A percentile compares a stretch with the other conserved stretches of the same genome.
Evolutionary conservation across 2,329 filamentous ascomycete genomes (phyloP).

Genomic region (Penicillium hordei): DNA sequence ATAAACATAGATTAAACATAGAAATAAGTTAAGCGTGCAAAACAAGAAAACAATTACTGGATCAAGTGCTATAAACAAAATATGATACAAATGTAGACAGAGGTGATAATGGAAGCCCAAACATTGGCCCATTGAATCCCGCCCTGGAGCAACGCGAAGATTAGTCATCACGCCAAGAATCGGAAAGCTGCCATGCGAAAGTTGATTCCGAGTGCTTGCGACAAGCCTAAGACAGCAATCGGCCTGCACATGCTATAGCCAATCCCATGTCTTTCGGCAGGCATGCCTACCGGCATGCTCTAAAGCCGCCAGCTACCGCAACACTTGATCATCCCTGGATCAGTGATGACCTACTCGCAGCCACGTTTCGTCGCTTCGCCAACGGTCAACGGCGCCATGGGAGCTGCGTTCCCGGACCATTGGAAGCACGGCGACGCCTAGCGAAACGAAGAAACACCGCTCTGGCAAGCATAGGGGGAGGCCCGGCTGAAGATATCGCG

Average conservation of each 20-base stretch:
- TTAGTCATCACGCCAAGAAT: slow-evolving; percentile 30
- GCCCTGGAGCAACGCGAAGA: neutral
- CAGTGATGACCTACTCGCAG: slow-evolving; percentile 46
- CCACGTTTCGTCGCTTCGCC: slow-evolving; percentile 51
- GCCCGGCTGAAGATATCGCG: slow-evolving; percentile 39
- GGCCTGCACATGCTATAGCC: slow-evolving; percentile 22
- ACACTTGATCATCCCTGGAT: slow-evolving; percentile 46
- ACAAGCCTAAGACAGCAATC: slow-evolving; percentile 20
- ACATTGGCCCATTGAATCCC: slow-evolving; percentile 9
- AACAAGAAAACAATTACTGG: neutral
- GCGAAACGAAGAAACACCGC: slow-evolving; percentile 57
- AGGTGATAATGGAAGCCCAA: slow-evolving; percentile 6
- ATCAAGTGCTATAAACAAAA: neutral
- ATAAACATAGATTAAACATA: neutral
- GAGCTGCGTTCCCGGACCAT: slow-evolving; percentile 61
- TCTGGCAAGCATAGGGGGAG: slow-evolving; percentile 39
- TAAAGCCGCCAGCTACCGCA: slow-evolving; percentile 29
- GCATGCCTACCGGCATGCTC: slow-evolving; percentile 43
- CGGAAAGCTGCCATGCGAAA: slow-evolving; percentile 18
- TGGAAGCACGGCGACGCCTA: slow-evolving; percentile 59
- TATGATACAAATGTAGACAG: neutral
- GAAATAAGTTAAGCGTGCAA: neutral
- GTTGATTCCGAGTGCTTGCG: slow-evolving; percentile 8
- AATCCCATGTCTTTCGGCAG: slow-evolving; percentile 45
- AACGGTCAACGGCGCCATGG: slow-evolving; percentile 55